Evolutionary conservation across 169 alveolate species (phyloP), one percentile per base, ranked within the genome.

Genomic region (Eimeria mitis): DNA sequence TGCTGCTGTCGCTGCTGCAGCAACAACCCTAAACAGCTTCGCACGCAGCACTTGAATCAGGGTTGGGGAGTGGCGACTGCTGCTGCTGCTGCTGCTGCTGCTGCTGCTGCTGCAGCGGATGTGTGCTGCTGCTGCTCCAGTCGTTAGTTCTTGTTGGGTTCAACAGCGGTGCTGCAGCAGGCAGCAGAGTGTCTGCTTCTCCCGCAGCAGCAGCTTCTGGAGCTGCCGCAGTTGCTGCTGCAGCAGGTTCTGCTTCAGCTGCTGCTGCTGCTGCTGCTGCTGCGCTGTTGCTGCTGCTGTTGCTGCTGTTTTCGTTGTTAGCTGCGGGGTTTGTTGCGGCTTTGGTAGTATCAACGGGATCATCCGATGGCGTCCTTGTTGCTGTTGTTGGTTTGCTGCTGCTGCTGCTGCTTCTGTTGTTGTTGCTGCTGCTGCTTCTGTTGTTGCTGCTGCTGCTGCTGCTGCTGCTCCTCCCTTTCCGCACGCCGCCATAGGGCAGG

Each of bases 401-500:
- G 81, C 28, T 16, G 81, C 81, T 70, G 81, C 47, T 70, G 40
- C 81, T 70, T 37, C 28, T 40, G 61, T 28, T 76, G 87, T 61
- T 31, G 49, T 61, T 37, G 87, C 34, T 76, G 87, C 44, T 40
- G 61, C 87, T 76, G 87, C 87, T 13, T n/a, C n/a, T n/a, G n/a
- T n/a, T n/a, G n/a, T n/a, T n/a, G n/a, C n/a, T n/a, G n/a, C n/a
- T n/a, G n/a, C n/a, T n/a, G n/a, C n/a, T n/a, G n/a, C n/a, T n/a
- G 34, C 54, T 76, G 87, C 87, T 76, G 87, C 61, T 76, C 61
- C 28, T 76, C 49, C 19, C 49, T 37, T 52, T 44, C 4, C 52
- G 42, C 65, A 79, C 54, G 25, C 89, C 89, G 23, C 89, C 89
- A 49, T 79, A 79, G 21, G 89, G 89, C 65, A 79, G 6, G 47